Percentiles rank a stretch among this genome's conserved stretches.
Evolutionary conservation across 305 asterid genomes (phyloP).

Genomic region (Plantago coronopus): DNA sequence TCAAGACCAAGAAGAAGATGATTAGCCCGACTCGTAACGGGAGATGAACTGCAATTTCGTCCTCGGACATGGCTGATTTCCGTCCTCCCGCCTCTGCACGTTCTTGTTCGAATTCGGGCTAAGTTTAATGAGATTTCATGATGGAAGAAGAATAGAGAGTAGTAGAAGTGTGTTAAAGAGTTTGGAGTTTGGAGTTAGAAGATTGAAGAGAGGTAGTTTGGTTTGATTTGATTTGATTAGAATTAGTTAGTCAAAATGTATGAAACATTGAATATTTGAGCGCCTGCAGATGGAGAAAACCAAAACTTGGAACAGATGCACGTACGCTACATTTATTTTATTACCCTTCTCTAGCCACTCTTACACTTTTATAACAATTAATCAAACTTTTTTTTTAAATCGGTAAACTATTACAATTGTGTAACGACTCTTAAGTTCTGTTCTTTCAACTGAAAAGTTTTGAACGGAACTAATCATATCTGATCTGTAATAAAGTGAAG

Average conservation of each 20-base stretch:
- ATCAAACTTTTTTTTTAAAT: too few relatives aligned
- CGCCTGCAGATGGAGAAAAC: conserved; percentile 8
- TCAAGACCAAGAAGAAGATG: background rate
- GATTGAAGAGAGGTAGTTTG: background rate
- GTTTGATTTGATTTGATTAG: too few relatives aligned
- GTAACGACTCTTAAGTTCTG: too few relatives aligned
- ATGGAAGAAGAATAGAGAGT: background rate
- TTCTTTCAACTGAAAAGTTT: too few relatives aligned
- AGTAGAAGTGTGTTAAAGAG: background rate
- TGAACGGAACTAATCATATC: too few relatives aligned
- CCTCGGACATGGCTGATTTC: background rate
- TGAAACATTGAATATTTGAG: conserved; percentile 8
- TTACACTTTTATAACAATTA: too few relatives aligned
- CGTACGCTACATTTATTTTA: conserved; percentile 3
- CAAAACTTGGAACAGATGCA: background rate
- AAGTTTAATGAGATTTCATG: background rate
- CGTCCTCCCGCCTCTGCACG: background rate
- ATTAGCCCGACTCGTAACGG: background rate
- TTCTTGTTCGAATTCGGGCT: background rate
- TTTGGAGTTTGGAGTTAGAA: too few relatives aligned
- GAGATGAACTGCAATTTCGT: background rate
- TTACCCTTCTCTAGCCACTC: background rate
- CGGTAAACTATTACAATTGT: too few relatives aligned
- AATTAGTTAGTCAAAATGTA: background rate
- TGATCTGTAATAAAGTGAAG: too few relatives aligned